Percentiles rank a stretch among this genome's conserved stretches.
Evolutionary conservation across 2,329 filamentous ascomycete genomes (phyloP).

Genomic region (Biscogniauxia sp.): DNA sequence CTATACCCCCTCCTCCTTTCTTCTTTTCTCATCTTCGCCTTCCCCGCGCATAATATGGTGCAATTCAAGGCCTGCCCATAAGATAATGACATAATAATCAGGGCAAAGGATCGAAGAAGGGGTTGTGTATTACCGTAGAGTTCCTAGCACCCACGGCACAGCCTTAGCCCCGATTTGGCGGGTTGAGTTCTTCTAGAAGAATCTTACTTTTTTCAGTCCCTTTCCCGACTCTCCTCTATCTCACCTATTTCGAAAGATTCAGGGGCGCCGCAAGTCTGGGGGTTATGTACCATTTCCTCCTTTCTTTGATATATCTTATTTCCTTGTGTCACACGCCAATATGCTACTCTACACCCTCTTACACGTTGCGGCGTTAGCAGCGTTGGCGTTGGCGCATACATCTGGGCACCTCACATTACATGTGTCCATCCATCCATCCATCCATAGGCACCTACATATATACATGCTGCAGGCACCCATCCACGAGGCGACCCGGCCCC

Average conservation of each 20-base stretch:
- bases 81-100: background rate
- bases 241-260: no score
- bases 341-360: background rate
- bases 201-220: no score
- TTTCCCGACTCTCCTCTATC: no score
- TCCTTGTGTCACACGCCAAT: background rate
- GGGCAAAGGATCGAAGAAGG: background rate
- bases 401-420: no score
- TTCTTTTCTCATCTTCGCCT: background rate
- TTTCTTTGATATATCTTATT: background rate
- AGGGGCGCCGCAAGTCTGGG: no score
- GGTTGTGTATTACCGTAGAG: background rate
- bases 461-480: background rate
- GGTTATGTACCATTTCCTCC: no score
- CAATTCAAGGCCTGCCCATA: background rate
- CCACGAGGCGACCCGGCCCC: background rate
- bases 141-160: background rate
- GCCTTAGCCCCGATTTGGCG: background rate
- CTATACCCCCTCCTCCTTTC: no score
- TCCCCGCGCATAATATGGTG: background rate
- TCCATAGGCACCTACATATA: background rate
- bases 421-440: no score
- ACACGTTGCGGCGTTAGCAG: background rate
- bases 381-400: background rate
- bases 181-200: background rate